A percentile compares a stretch with the other conserved stretches of the same genome.
These are phyloP conservation scores for Marasmius sp. DNA, from an alignment of 1,284 basidiomycete genomes.

Conservation along the genomic window DNA sequence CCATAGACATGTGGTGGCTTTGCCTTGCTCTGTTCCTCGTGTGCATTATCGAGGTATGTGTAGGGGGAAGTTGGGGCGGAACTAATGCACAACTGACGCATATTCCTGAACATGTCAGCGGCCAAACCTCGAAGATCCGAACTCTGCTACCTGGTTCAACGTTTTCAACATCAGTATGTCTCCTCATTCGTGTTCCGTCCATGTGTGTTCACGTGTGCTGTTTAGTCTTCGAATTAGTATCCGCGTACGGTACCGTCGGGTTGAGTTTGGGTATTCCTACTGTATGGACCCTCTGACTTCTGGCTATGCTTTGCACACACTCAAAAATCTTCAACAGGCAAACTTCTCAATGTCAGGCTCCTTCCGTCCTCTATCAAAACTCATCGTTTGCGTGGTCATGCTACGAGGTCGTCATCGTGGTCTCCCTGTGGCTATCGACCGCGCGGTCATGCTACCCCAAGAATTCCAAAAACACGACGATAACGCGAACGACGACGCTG, in stretches of 20 bases:
- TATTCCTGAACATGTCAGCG: slow-evolving; percentile 39
- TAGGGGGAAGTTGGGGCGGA: slow-evolving; percentile 15
- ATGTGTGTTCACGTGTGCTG: slow-evolving; percentile 2
- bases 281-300: slow-evolving; percentile 36
- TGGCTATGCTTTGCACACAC: background rate
- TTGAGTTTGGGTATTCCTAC: slow-evolving; percentile 71
- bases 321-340: slow-evolving; percentile 37
- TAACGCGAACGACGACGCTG: background rate
- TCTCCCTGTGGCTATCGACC: slow-evolving; percentile 85
- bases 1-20: slow-evolving; percentile 88
- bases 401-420: slow-evolving; percentile 91
- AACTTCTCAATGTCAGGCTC: slow-evolving; percentile 83
- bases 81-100: slow-evolving; percentile 6
- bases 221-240: slow-evolving; percentile 84
- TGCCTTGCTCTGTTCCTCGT: slow-evolving; percentile 76
- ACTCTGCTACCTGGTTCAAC: slow-evolving; percentile 68
- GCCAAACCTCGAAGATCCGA: slow-evolving; percentile 51
- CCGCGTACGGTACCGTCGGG: slow-evolving; percentile 91
- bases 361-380: slow-evolving; percentile 80
- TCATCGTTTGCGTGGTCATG: slow-evolving; percentile 87
- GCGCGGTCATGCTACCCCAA: slow-evolving; percentile 75
- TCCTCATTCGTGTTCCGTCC: background rate
- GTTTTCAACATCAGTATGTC: slow-evolving; percentile 72
- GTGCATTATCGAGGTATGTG: slow-evolving; percentile 80
- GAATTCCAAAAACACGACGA: slow-evolving; percentile 39